Conservation (phyloP, 768 basidiomycete genomes). For the Cantharellus anzutake region DNA sequence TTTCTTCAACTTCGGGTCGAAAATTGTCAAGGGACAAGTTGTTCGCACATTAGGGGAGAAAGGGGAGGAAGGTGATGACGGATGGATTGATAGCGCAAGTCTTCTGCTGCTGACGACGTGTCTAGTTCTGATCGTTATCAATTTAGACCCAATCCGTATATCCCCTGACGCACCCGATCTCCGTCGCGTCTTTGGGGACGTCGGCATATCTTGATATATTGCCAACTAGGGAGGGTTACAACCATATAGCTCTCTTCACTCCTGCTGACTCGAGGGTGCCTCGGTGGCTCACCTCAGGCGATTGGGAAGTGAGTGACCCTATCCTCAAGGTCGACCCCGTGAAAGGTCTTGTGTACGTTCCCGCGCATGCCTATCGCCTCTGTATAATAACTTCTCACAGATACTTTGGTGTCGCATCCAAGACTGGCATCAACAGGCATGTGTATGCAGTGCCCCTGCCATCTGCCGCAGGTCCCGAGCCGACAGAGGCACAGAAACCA, state of each 20-base stretch:
- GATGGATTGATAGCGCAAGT: constrained; percentile 84
- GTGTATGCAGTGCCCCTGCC: constrained; percentile 69
- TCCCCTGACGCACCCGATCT: constrained; percentile 23
- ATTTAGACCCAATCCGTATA: constrained; percentile 42
- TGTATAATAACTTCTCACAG: constrained; percentile 21
- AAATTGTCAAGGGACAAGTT: constrained; percentile 22
- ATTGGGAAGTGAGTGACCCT: constrained; percentile 74
- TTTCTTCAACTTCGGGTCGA: constrained; percentile 37
- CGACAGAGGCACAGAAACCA: constrained; percentile 18
- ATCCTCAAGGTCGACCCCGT: constrained; percentile 54
- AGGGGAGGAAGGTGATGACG: constrained; percentile 77
- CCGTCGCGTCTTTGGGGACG: constrained; percentile 23
- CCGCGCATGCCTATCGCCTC: not conserved
- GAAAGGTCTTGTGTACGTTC: constrained; percentile 50
- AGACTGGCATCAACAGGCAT: constrained; percentile 65
- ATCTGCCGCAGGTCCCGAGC: constrained; percentile 29
- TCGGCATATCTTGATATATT: constrained; percentile 82
- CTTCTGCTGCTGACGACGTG: not conserved
- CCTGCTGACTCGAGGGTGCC: constrained; percentile 52
- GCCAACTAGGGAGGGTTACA: constrained; percentile 62
- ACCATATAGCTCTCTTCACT: constrained; percentile 84
- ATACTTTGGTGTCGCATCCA: constrained; percentile 76
- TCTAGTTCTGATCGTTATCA: not conserved
- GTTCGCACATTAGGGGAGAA: constrained; percentile 61
- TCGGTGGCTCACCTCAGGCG: constrained; percentile 65